These are phyloP conservation scores for Colletotrichum agaves DNA, from an alignment of 2,329 filamentous ascomycete species.

Conservation along the genomic window DNA sequence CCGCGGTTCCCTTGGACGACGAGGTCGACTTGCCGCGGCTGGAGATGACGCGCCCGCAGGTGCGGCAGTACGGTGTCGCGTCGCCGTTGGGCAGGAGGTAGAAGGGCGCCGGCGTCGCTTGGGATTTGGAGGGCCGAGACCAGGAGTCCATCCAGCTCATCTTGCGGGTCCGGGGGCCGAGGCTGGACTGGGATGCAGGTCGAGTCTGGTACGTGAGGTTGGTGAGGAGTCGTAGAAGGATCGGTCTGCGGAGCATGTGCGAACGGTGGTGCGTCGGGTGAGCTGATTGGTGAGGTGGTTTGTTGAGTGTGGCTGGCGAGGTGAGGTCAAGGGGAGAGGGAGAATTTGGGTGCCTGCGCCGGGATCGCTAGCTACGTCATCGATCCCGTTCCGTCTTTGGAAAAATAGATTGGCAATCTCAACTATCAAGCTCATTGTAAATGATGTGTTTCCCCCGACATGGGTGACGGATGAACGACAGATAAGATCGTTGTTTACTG, in stretches of 20 bases:
- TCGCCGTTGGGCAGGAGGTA: conserved; percentile 62
- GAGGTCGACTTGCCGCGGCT: conserved; percentile 44
- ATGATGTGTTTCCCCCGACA: no score
- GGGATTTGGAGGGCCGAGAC: conserved; percentile 52
- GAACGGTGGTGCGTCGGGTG: neutral
- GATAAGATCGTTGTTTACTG: no score
- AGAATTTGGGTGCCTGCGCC: conserved; percentile 5
- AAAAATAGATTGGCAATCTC: no score
- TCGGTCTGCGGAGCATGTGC: neutral
- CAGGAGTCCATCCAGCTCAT: conserved; percentile 58
- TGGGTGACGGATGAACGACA: no score
- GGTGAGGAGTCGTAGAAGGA: neutral
- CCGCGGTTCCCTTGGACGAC: conserved; percentile 41
- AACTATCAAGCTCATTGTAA: no score
- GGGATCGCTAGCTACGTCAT: conserved; percentile 33
- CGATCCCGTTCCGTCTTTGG: conserved; percentile 16
- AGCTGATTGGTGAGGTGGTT: neutral
- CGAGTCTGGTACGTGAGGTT: no score
- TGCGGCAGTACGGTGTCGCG: conserved; percentile 64
- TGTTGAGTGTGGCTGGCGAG: neutral
- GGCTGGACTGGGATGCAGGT: neutral
- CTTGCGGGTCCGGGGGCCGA: conserved; percentile 4
- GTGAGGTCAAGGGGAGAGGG: neutral
- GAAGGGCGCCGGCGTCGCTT: conserved; percentile 61
- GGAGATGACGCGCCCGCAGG: conserved; percentile 66